Conservation (phyloP, 2,329 filamentous ascomycete genomes). For the Aspergillus awamori region DNA sequence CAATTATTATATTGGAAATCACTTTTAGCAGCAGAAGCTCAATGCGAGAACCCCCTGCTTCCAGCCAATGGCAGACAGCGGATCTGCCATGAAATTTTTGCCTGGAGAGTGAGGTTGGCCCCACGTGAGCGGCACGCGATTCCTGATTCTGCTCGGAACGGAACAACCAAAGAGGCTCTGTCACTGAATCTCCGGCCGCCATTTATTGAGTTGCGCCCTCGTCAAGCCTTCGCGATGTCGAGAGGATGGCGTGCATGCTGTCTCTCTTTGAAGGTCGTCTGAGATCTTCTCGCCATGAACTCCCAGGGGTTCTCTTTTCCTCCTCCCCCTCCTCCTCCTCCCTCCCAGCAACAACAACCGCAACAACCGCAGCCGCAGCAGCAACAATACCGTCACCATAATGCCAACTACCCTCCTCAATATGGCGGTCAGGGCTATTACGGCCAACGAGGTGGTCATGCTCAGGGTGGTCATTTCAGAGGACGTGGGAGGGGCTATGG, state of each 20-base stretch:
- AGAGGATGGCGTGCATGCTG: slow-evolving; percentile 31
- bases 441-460: slow-evolving; percentile 32
- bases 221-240: slow-evolving; percentile 24
- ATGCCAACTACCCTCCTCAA: slow-evolving; percentile 26
- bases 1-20: too few species aligned
- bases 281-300: slow-evolving; percentile 37
- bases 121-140: slow-evolving; percentile 19
- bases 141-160: slow-evolving; percentile 24
- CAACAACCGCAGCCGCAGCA: slow-evolving; percentile 23
- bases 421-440: slow-evolving; percentile 30
- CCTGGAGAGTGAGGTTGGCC: neutral
- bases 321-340: slow-evolving; percentile 49
- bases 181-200: slow-evolving; percentile 9
- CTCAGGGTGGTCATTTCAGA: slow-evolving; percentile 30
- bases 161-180: slow-evolving; percentile 22
- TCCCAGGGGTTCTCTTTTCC: slow-evolving; percentile 51
- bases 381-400: slow-evolving; percentile 24
- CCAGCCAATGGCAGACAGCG: slow-evolving; percentile 25
- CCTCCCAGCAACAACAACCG: slow-evolving; percentile 27
- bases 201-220: slow-evolving; percentile 12
- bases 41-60: too few species aligned
- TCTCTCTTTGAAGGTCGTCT: slow-evolving; percentile 28
- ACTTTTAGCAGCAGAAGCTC: too few species aligned
- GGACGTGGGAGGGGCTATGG: slow-evolving; percentile 41
- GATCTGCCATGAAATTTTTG: slow-evolving; percentile 23